A percentile compares a stretch with the other conserved stretches of the same genome.
phyloP scores from a whole-genome alignment of 371 early-diverging fungal species.

The Apophysomyces variabilis region DNA sequence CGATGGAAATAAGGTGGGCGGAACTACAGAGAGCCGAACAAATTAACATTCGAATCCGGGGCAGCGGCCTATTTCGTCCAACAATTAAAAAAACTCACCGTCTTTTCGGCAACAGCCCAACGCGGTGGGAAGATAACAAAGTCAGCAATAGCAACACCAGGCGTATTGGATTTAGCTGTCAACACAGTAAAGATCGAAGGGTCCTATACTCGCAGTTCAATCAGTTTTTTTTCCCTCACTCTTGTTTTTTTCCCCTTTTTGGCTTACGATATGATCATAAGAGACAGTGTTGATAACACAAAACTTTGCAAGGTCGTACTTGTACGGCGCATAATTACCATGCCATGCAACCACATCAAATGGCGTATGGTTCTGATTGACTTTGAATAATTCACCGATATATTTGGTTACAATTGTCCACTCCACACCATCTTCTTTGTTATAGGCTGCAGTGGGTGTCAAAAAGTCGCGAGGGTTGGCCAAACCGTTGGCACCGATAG shows the following conservation, averaged over 20 bases:
- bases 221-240: background rate
- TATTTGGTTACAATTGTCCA: conserved; percentile 85
- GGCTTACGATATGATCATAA: conserved; percentile 84
- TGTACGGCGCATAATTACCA: conserved; percentile 97
- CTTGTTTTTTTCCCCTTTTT: background rate
- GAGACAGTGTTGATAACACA: conserved; percentile 88
- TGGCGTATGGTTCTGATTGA: conserved; percentile 83
- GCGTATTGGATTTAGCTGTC: conserved; percentile 86
- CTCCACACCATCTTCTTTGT: conserved; percentile 57
- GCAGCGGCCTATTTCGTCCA: background rate
- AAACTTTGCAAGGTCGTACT: conserved; percentile 89
- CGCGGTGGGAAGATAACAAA: conserved; percentile 98
- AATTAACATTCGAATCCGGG: background rate
- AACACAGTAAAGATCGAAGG: conserved; percentile 96
- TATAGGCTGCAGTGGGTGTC: conserved; percentile 85
- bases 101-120: conserved; percentile 92
- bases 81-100: conserved; percentile 46
- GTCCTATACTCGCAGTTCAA: conserved; percentile 54
- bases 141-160: conserved; percentile 92
- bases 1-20: conserved; percentile 97
- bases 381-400: conserved; percentile 77
- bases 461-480: conserved; percentile 95
- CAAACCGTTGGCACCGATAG: conserved; percentile 96
- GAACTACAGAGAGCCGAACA: conserved; percentile 50
- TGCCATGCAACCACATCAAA: conserved; percentile 98